A percentile compares a stretch with the other conserved stretches of the same genome.
phyloP scores from a whole-genome alignment of 352 stramenopile genomes.

The Pythium guiyangense region DNA sequence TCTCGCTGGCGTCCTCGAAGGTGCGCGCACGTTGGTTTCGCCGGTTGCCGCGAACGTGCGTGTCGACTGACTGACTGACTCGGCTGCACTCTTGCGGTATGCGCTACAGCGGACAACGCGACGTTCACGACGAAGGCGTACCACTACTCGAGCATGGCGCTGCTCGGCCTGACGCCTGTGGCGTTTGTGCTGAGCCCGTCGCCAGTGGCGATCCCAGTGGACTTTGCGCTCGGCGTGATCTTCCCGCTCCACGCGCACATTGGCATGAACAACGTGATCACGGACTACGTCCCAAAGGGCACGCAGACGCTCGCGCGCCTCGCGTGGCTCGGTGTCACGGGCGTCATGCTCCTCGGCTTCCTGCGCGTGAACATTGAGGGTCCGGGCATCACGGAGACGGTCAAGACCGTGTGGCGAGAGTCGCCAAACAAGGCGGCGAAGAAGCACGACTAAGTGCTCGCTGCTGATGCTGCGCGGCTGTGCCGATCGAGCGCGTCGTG shows the following conservation, averaged over 20 bases:
- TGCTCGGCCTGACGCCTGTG: conserved; percentile 58
- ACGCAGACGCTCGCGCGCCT: conserved; percentile 50
- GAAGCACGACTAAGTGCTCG: conserved; percentile 22
- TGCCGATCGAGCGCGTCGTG: background rate
- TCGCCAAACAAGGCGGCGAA: conserved; percentile 47
- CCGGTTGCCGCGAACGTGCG: background rate
- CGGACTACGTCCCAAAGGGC: conserved; percentile 92
- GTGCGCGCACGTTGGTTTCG: conserved; percentile 22
- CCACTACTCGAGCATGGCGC: conserved; percentile 50
- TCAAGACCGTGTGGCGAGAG: conserved; percentile 86
- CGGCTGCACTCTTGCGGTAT: background rate
- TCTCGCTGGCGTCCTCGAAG: conserved; percentile 63
- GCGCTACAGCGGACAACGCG: conserved; percentile 73
- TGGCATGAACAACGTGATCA: conserved; percentile 92
- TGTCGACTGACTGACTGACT: background rate
- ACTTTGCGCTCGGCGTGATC: conserved; percentile 74
- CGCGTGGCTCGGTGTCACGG: conserved; percentile 66
- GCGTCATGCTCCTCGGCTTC: conserved; percentile 78
- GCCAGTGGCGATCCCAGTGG: conserved; percentile 59
- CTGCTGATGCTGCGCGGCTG: too few species aligned
- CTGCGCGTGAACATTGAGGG: conserved; percentile 83
- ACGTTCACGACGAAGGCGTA: conserved; percentile 55
- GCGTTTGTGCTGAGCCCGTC: conserved; percentile 80
- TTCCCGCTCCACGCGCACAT: conserved; percentile 91
- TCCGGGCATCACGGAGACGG: conserved; percentile 77